phyloP scores from a whole-genome alignment of 768 basidiomycete species.

The Suillus tomentosus region DNA sequence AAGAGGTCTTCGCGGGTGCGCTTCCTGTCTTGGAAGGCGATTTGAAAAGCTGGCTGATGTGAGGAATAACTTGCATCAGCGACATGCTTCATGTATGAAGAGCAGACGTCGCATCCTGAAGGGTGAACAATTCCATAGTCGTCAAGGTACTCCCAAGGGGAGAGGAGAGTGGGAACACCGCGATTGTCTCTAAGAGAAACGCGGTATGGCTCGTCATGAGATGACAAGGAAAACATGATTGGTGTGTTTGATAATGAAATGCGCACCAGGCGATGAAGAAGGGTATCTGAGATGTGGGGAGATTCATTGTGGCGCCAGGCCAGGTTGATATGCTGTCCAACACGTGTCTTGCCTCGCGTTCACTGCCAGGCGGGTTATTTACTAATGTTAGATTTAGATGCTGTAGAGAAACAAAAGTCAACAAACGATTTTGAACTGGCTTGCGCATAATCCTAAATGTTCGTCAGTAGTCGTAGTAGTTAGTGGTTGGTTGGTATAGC shows the following conservation, averaged over 20 bases:
- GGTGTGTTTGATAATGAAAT: conserved; percentile 14
- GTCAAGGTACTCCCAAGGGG: conserved; percentile 43
- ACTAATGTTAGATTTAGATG: conserved; percentile 24
- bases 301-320: conserved; percentile 12
- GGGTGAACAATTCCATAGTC: conserved; percentile 43
- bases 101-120: conserved; percentile 40
- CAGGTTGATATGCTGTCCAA: conserved; percentile 30
- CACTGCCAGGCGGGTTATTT: conserved; percentile 31
- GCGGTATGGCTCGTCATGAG: conserved; percentile 34
- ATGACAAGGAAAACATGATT: conserved; percentile 35
- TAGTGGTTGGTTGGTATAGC: too few relatives aligned
- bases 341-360: conserved; percentile 34
- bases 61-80: conserved; percentile 41
- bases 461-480: neutral
- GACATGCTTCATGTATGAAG: conserved; percentile 43
- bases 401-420: conserved; percentile 14
- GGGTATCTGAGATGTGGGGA: conserved; percentile 24
- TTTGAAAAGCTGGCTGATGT: conserved; percentile 41
- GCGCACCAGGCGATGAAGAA: conserved; percentile 25
- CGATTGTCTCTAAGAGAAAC: conserved; percentile 31
- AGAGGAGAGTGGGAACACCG: conserved; percentile 34
- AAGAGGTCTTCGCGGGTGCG: conserved; percentile 40
- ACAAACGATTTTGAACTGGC: neutral
- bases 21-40: conserved; percentile 42
- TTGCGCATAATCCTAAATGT: neutral